These are phyloP conservation scores for Gracilaria domingensis DNA, from an alignment of 23 red algal species.

Conservation along the genomic window DNA sequence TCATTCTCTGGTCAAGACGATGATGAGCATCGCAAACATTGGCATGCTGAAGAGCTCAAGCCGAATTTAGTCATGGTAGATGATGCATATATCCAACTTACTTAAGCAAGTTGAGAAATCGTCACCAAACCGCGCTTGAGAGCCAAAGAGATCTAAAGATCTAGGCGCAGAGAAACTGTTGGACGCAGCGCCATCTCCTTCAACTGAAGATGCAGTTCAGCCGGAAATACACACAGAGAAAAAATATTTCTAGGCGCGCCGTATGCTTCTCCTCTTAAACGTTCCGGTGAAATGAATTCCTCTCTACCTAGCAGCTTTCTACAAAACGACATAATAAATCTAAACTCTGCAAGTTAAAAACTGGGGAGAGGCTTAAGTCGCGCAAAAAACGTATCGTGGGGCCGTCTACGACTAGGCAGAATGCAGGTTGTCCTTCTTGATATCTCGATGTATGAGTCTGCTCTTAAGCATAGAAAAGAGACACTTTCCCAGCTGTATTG, in stretches of 20 bases:
- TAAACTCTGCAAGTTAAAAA: constrained; percentile 27
- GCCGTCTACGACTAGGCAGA: not conserved
- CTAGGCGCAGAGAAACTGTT: too few species aligned
- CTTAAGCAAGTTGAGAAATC: too few species aligned
- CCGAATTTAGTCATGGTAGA: too few species aligned
- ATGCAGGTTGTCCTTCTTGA: constrained; percentile 58
- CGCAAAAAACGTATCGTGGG: constrained; percentile 4
- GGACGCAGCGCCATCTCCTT: too few species aligned
- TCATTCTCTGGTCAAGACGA: too few species aligned
- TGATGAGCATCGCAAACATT: too few species aligned
- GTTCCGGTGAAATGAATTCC: constrained; percentile 42
- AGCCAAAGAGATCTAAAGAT: too few species aligned
- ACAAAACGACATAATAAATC: constrained; percentile 31
- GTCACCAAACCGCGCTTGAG: too few species aligned
- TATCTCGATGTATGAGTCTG: constrained; percentile 46
- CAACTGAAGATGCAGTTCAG: too few species aligned
- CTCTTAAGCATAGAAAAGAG: constrained; percentile 38
- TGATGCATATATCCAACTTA: too few species aligned
- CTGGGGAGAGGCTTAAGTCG: constrained; percentile 51
- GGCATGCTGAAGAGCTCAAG: too few species aligned
- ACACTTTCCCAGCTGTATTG: constrained; percentile 40
- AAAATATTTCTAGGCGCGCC: constrained; percentile 51
- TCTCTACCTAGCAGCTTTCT: constrained; percentile 21
- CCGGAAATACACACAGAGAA: too few species aligned
- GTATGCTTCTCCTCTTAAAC: constrained; percentile 41